Percentiles rank a stretch among this genome's conserved stretches.
Conservation (phyloP, 495 filamentous ascomycete species). For the Copromyces sp. region DNA sequence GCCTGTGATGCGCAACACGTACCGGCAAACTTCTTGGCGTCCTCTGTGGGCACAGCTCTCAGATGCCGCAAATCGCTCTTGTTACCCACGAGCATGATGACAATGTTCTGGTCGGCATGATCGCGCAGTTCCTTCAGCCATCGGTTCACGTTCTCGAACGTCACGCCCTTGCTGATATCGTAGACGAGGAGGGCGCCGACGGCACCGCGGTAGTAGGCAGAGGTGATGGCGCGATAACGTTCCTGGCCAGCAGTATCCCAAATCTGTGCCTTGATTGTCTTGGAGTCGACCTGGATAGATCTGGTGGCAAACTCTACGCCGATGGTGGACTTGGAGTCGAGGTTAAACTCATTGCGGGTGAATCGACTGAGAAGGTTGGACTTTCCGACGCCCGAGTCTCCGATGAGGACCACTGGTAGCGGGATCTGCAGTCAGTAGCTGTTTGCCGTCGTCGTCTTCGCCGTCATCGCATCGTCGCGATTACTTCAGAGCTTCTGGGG, state of each 20-base stretch:
- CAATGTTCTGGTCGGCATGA: slow-evolving; percentile 98
- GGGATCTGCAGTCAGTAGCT: slow-evolving; percentile 21
- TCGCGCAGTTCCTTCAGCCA: slow-evolving; percentile 99
- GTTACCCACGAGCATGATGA: slow-evolving; percentile 99
- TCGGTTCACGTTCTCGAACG: slow-evolving; percentile 96
- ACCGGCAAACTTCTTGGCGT: slow-evolving; percentile 98
- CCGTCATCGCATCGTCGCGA: not conserved
- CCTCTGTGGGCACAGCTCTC: slow-evolving; percentile 93
- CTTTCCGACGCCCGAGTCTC: slow-evolving; percentile 98
- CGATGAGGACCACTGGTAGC: slow-evolving; percentile 83
- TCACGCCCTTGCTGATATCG: slow-evolving; percentile 99
- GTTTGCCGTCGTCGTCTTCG: slow-evolving; percentile 5
- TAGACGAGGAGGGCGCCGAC: slow-evolving; percentile 97
- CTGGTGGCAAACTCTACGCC: slow-evolving; percentile 98
- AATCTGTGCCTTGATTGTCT: slow-evolving; percentile 99
- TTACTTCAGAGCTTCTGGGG: not conserved
- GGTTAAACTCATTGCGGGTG: slow-evolving; percentile 99
- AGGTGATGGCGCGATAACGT: slow-evolving; percentile 97
- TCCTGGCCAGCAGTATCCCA: slow-evolving; percentile 99
- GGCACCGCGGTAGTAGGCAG: slow-evolving; percentile 95
- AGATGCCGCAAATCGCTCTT: slow-evolving; percentile 99
- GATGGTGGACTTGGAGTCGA: slow-evolving; percentile 99
- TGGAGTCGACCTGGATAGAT: slow-evolving; percentile 97
- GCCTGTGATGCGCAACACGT: slow-evolving; percentile 24
- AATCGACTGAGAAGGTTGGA: slow-evolving; percentile 99